These are phyloP conservation scores for Herpetomonas samuelpessoai DNA, from an alignment of 208 protist species.

Conservation along the genomic window DNA sequence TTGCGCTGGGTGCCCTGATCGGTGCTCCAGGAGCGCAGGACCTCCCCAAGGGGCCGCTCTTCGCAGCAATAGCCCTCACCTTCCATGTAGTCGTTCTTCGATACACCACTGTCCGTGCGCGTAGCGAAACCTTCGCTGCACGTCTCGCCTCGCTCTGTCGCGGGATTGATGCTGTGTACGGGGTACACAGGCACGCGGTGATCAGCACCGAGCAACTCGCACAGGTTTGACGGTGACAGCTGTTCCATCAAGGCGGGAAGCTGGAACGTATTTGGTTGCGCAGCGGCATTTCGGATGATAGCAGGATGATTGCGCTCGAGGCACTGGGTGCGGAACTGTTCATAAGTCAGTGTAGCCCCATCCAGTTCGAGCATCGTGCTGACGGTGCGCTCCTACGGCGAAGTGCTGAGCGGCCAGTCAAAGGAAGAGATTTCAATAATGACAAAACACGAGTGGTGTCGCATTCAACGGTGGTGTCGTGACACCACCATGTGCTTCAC, in stretches of 20 bases:
- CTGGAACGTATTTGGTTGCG: conserved; percentile 17
- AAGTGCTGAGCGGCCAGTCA: too few relatives aligned
- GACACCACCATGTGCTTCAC: too few relatives aligned
- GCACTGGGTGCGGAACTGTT: conserved; percentile 50
- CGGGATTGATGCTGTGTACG: conserved; percentile 2
- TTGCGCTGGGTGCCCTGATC: neutral
- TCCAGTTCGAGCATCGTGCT: conserved; percentile 60
- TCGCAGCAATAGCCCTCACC: conserved; percentile 11
- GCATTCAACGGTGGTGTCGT: too few relatives aligned
- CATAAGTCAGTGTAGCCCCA: conserved; percentile 52
- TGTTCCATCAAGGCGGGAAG: conserved; percentile 13
- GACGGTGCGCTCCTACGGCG: neutral
- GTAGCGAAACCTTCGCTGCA: neutral
- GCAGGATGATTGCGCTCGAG: conserved; percentile 67
- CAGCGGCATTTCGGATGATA: conserved; percentile 52
- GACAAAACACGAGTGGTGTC: too few relatives aligned
- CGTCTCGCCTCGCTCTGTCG: neutral
- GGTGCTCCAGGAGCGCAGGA: conserved; percentile 18
- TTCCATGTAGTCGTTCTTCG: neutral
- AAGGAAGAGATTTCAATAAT: too few relatives aligned
- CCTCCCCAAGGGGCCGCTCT: conserved; percentile 4
- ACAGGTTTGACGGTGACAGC: conserved; percentile 27
- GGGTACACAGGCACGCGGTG: conserved; percentile 45
- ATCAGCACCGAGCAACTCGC: neutral
- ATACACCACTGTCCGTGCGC: too few relatives aligned